Evolutionary conservation across 257 asterid genomes (phyloP), one percentile per base, ranked within the genome.

Genomic region (Salvia hispanica): DNA sequence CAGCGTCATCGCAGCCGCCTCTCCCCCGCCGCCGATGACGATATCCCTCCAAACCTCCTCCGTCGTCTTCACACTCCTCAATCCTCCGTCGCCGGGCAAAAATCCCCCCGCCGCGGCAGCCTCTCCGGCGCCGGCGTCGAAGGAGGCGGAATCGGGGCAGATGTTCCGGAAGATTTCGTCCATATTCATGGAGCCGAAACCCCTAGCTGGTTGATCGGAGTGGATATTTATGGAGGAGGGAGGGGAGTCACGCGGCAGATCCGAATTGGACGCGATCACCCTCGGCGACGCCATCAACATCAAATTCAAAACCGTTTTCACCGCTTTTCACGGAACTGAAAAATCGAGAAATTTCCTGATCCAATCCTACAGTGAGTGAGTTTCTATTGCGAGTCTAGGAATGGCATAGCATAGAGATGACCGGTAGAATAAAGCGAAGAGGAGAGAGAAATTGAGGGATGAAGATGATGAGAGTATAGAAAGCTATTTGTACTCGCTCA

Each of bases 241-340:
- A 16, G 91, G 50, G 58, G 88, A 67, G 62, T 80, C 92, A 71
- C 87, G 88, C 74, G 98, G 84, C 69, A 72, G 97, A 93, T 93
- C 97, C 94, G 93, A 88, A 81, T 93, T 93, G 85, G 97, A 85
- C 72, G 95, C 78, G 92, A 90, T 88, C 89, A 90, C 96, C 95
- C 81, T 88, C 77, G 97, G 86, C 79, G 95, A 89, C 85, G 95
- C 96, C 96, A 88, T 92, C 64, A 13, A 5, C 64, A 58, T 40
- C 14, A 67, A 39, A 12, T 44, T 14, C 64, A 25, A 62, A 40
- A 63, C 78, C 11, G 64, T 25, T 25, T 51, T 58, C 51, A 7
- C 84, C 92, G 86, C 76, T 69, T 76, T 18, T 70, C 37, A 18
- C 78, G 78, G 72, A 64, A 54, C 73, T 16, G 40, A 25, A 62